Conservation (phyloP, 169 alveolate genomes). For the Theileria orientalis region DNA sequence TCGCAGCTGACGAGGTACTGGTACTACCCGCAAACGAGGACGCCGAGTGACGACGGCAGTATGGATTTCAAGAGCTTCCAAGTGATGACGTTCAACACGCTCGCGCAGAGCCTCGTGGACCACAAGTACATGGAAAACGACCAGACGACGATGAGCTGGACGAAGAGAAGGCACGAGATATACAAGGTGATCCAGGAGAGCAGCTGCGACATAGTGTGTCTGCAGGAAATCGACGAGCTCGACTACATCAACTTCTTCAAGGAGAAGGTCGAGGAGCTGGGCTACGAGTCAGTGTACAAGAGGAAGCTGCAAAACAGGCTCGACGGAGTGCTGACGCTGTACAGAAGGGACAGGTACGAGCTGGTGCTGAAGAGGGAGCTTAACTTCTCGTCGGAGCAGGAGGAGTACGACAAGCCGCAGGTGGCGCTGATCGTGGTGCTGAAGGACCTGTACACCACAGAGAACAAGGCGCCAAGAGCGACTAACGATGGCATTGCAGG, state of each 20-base stretch:
- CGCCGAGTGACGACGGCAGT: neutral
- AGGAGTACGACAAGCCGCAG: constrained; percentile 68
- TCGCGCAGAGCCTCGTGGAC: constrained; percentile 78
- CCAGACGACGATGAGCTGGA: constrained; percentile 71
- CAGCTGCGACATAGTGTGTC: constrained; percentile 68
- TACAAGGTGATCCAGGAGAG: constrained; percentile 47
- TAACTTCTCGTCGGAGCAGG: constrained; percentile 38
- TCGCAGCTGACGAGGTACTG: neutral
- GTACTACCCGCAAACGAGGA: neutral
- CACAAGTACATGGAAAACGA: constrained; percentile 70
- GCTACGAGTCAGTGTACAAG: constrained; percentile 69
- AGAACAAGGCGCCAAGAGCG: neutral
- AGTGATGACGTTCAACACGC: constrained; percentile 69
- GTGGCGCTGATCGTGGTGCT: constrained; percentile 73
- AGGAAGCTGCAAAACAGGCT: constrained; percentile 65
- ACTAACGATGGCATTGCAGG: neutral
- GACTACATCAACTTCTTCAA: constrained; percentile 64
- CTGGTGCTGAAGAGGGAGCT: constrained; percentile 64
- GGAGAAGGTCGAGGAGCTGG: constrained; percentile 49
- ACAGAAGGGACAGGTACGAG: constrained; percentile 64
- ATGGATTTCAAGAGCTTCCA: neutral
- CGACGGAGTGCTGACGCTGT: constrained; percentile 74
- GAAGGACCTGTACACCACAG: constrained; percentile 35
- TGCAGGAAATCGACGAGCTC: constrained; percentile 72
- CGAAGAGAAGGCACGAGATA: constrained; percentile 64